Base-by-base conservation (phyloP, 192 early-diverging fungal genomes). In the Fimicolochytrium jonesii region DNA sequence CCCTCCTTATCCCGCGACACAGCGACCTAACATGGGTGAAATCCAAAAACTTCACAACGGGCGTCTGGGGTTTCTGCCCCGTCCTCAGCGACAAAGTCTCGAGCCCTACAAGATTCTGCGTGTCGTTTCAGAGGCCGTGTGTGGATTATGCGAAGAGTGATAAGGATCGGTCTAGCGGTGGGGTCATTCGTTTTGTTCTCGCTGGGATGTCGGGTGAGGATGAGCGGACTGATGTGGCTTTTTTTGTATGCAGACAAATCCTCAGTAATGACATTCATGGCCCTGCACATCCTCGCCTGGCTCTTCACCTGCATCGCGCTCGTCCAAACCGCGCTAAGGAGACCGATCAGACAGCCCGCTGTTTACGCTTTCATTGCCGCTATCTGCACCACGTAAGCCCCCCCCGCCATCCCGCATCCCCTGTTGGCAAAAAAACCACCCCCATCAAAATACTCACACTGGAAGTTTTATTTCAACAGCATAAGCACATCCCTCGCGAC, bases 51-150 rank as follows among this genome's bases (percentile, higher is more conserved):
- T 47, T 32, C 34, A 20, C 29, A 15, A 23, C 48, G 33, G 47
- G 28, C 0, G 23, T 61, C 13, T 61, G 59, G 59, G 59, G 59
- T 17, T 61, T 50, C 32, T 51, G 59, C 33, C 59, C 59, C 9
- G 46, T 47, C 13, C 34, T 59, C 5, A 4, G 42, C 6, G 43
- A 41, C 1, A 26, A 59, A 11, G 29, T 28, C 17, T n/a, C 47
- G 6, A 33, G 18, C 31, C 59, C 59, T 3, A 37, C 59, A n/a
- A 28, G 47, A 0, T 61, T 25, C 46, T 61, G 59, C 47, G 17
- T 23, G 20, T 18, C 59, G 31, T 30, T 61, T 13, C 28, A 50
- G 29, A 22, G 59, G 23, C 59, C 59, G 2, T 61, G 59, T 29
- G 26, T 50, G 29, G 53, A 17, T n/a, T n/a, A 55, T 34, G 25